Evolutionary conservation across 768 basidiomycete genomes (phyloP).

Genomic region (Tricholoma sp.): DNA sequence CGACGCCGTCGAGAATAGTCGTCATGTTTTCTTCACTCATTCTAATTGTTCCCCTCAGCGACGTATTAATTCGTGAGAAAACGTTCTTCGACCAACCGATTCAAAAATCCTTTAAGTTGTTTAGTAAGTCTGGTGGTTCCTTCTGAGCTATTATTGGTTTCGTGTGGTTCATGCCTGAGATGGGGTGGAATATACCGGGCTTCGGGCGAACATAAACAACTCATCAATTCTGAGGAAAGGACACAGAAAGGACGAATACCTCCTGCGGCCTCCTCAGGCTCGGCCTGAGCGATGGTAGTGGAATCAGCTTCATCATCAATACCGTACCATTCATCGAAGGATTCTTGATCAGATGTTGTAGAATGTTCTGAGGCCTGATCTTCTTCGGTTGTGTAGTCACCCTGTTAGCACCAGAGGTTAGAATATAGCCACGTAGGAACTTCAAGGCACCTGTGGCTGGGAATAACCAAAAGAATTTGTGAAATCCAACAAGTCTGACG

Average conservation of each 20-base stretch:
- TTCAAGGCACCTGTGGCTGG: slow-evolving; percentile 10
- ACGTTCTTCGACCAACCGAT: slow-evolving; percentile 48
- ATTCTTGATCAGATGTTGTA: slow-evolving; percentile 14
- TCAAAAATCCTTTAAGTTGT: slow-evolving; percentile 83
- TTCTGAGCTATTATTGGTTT: slow-evolving; percentile 29
- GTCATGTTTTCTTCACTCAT: slow-evolving; percentile 89
- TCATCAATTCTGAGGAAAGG: neutral
- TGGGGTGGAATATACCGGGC: slow-evolving; percentile 79
- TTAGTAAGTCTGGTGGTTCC: slow-evolving; percentile 54
- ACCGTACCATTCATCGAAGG: slow-evolving; percentile 37
- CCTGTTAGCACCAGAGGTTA: neutral
- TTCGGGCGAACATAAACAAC: slow-evolving; percentile 19
- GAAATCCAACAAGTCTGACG: slow-evolving; percentile 51
- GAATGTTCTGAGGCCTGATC: neutral
- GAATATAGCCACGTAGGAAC: too few relatives aligned
- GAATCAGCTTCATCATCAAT: slow-evolving; percentile 17
- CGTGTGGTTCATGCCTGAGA: slow-evolving; percentile 40
- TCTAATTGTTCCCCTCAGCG: slow-evolving; percentile 32
- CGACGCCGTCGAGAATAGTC: slow-evolving; percentile 66
- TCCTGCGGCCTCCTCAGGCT: neutral
- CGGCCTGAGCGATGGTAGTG: neutral
- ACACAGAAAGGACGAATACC: neutral
- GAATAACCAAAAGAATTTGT: slow-evolving; percentile 30
- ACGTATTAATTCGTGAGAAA: neutral
- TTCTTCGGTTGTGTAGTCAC: slow-evolving; percentile 6